These are phyloP conservation scores for Epichloe typhina DNA, from an alignment of 2,329 filamentous ascomycete genomes.

Conservation along the genomic window DNA sequence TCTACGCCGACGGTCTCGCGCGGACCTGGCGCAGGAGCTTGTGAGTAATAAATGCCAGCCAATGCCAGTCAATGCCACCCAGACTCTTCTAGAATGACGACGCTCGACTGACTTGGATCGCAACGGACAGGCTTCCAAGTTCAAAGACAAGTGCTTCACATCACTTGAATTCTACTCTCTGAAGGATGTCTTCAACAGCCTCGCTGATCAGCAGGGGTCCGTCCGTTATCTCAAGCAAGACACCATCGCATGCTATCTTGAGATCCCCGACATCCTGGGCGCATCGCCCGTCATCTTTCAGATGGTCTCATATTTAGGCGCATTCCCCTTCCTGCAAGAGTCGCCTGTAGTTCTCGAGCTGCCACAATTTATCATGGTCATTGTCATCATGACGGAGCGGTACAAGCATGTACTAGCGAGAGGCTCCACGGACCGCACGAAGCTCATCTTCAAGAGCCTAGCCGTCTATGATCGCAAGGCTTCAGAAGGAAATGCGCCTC, in stretches of 20 bases:
- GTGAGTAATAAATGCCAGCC: conserved; percentile 21
- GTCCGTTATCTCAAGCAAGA: conserved; percentile 55
- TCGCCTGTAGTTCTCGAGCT: conserved; percentile 58
- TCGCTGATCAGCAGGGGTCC: conserved; percentile 50
- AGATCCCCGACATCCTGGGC: conserved; percentile 56
- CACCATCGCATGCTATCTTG: conserved; percentile 57
- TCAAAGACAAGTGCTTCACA: conserved; percentile 58
- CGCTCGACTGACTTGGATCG: not conserved
- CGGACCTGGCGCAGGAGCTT: conserved; percentile 37
- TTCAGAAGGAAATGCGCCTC: conserved; percentile 17
- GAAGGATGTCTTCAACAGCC: conserved; percentile 57
- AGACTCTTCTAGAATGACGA: not conserved
- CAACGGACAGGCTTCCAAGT: conserved; percentile 39
- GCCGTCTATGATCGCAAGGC: conserved; percentile 55
- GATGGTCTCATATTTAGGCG: conserved; percentile 56
- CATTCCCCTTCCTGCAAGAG: conserved; percentile 60
- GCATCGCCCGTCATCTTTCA: conserved; percentile 59
- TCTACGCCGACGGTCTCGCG: conserved; percentile 31
- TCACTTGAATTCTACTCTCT: conserved; percentile 61
- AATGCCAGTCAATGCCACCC: not conserved
- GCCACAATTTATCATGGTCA: conserved; percentile 57
- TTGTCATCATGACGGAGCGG: conserved; percentile 59
- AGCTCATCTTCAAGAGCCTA: conserved; percentile 57
- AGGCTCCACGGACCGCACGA: conserved; percentile 43
- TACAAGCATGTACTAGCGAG: conserved; percentile 50